Conservation (phyloP, 306 rosid genomes). For the Rosa persica region DNA sequence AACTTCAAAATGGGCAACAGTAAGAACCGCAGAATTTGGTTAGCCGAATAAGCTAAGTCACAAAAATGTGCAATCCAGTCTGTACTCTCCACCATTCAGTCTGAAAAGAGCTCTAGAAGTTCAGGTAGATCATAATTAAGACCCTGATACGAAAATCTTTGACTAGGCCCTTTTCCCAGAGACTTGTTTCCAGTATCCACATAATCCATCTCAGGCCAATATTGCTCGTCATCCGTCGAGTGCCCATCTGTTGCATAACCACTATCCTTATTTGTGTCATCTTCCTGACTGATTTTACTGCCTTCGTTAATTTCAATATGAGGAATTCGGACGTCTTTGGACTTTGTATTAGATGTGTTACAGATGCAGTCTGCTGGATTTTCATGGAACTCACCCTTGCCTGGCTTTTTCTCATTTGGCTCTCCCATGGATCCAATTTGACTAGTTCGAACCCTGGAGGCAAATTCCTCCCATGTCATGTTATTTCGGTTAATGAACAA, state of each 20-base stretch:
- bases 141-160: slow-evolving; percentile 29
- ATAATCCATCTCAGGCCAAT: slow-evolving; percentile 49
- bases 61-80: not conserved
- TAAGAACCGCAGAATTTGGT: slow-evolving; percentile 28
- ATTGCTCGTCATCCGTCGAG: slow-evolving; percentile 46
- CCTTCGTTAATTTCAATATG: slow-evolving; percentile 26
- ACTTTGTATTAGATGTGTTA: slow-evolving; percentile 32
- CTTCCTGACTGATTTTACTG: slow-evolving; percentile 23
- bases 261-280: slow-evolving; percentile 18
- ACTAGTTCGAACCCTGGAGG: slow-evolving; percentile 51
- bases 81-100: slow-evolving; percentile 29
- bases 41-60: slow-evolving; percentile 6
- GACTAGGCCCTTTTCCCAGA: slow-evolving; percentile 26
- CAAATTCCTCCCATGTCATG: slow-evolving; percentile 79
- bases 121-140: slow-evolving; percentile 47
- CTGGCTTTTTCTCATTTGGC: slow-evolving; percentile 72
- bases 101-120: slow-evolving; percentile 69
- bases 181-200: slow-evolving; percentile 27
- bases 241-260: slow-evolving; percentile 35
- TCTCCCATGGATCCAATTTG: slow-evolving; percentile 94
- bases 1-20: slow-evolving; percentile 1
- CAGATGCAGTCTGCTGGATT: slow-evolving; percentile 88
- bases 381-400: slow-evolving; percentile 80
- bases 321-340: slow-evolving; percentile 13
- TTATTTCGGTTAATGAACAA: slow-evolving; percentile 48